Percentiles rank a stretch among this genome's conserved stretches.
Evolutionary conservation across 2,329 filamentous ascomycete genomes (phyloP).

Genomic region (Fusarium oxysporum): DNA sequence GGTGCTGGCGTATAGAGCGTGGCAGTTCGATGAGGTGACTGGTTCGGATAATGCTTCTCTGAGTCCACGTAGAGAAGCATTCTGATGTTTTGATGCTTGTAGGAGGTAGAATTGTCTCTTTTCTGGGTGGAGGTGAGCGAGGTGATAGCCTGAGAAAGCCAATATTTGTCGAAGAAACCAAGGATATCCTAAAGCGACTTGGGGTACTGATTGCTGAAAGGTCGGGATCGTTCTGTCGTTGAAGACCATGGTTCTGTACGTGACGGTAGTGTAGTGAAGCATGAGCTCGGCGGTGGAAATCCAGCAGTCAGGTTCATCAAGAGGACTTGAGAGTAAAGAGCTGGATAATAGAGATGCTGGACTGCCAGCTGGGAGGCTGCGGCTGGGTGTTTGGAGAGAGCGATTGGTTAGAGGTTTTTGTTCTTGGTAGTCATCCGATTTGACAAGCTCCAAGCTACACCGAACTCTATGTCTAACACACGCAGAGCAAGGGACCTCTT

Average conservation of each 20-base stretch:
- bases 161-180: conserved; percentile 34
- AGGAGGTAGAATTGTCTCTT: conserved; percentile 13
- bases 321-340: neutral
- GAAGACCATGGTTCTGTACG: conserved; percentile 33
- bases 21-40: conserved; percentile 17
- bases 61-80: conserved; percentile 24
- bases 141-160: conserved; percentile 30
- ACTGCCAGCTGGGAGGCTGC: neutral
- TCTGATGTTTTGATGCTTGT: conserved; percentile 32
- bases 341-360: conserved; percentile 19
- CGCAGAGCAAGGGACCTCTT: conserved; percentile 23
- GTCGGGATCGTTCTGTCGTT: conserved; percentile 13
- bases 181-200: conserved; percentile 21
- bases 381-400: conserved; percentile 12
- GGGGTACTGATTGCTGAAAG: conserved; percentile 28
- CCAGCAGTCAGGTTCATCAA: conserved; percentile 22
- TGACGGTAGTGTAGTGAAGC: conserved; percentile 34
- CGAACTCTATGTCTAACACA: conserved; percentile 26
- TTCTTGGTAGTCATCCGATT: neutral
- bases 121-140: conserved; percentile 27
- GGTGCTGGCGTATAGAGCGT: conserved; percentile 18
- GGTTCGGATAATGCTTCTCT: conserved; percentile 9
- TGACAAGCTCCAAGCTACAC: conserved; percentile 19
- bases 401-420: neutral
- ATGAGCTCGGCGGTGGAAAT: conserved; percentile 30